Conservation (phyloP, 164 flowering plant genomes). For the Kalanchoe fedtschenkoi region DNA sequence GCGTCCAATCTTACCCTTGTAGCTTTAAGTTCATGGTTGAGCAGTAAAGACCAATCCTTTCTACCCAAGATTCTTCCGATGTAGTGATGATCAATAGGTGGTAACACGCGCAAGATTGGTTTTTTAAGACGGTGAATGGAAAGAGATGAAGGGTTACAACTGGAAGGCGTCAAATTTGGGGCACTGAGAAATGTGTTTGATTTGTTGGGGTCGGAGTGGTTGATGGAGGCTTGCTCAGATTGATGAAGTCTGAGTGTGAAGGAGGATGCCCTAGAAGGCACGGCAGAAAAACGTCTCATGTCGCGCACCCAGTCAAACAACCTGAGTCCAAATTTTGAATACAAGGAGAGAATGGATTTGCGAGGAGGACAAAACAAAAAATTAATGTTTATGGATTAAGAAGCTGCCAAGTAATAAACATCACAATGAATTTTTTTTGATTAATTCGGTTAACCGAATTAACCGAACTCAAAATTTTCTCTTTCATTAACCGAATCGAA, state of each 20-base stretch:
- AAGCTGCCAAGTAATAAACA: too few relatives aligned
- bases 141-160: constrained; percentile 21
- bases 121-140: constrained; percentile 6
- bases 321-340: too few relatives aligned
- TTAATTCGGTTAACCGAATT: too few relatives aligned
- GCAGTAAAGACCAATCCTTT: constrained; percentile 68
- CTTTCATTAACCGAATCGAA: too few relatives aligned
- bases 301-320: too few relatives aligned
- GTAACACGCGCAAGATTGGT: constrained; percentile 9
- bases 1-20: constrained; percentile 27
- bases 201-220: constrained; percentile 12
- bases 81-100: constrained; percentile 35
- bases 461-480: too few relatives aligned
- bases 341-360: too few relatives aligned
- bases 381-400: too few relatives aligned
- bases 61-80: constrained; percentile 36
- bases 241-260: constrained; percentile 11
- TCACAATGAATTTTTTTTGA: too few relatives aligned
- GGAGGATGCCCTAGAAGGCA: constrained; percentile 29
- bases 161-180: constrained; percentile 10
- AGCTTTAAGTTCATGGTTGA: constrained; percentile 41
- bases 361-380: too few relatives aligned
- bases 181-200: constrained; percentile 5
- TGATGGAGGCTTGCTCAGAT: constrained; percentile 10
- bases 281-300: constrained; percentile 44